Conservation (phyloP, 148 eudicot genomes). For the Tetragonia tetragonoides region DNA sequence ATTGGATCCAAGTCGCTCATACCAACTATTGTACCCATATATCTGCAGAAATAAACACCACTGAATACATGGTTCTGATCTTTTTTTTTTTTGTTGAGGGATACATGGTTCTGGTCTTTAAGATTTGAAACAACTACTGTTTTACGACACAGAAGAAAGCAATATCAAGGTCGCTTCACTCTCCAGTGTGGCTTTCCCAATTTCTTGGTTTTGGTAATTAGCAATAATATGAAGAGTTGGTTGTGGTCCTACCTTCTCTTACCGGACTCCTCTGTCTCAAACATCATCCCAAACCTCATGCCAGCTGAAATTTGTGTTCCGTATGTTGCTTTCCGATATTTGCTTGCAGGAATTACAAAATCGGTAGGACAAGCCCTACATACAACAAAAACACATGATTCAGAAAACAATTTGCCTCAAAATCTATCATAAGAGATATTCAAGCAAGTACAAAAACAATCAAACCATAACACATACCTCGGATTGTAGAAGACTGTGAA, state of each 20-base stretch:
- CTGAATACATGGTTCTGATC: not conserved
- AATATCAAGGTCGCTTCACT: not conserved
- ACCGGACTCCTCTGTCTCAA: constrained; percentile 93
- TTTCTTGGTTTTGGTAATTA: not conserved
- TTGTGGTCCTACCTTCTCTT: constrained; percentile 62
- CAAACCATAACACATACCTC: constrained; percentile 38
- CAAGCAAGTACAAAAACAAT: not conserved
- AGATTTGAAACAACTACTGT: no score
- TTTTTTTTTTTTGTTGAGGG: no score
- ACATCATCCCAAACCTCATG: constrained; percentile 99
- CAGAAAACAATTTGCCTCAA: not conserved
- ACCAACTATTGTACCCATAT: constrained; percentile 83
- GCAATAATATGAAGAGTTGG: not conserved
- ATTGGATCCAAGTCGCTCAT: constrained; percentile 79
- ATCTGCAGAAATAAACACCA: constrained; percentile 38
- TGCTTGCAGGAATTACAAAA: constrained; percentile 78
- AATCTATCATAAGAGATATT: not conserved
- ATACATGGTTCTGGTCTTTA: not conserved
- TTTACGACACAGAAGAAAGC: not conserved
- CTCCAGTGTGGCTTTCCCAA: not conserved
- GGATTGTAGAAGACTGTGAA: constrained; percentile 92
- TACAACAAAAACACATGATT: constrained; percentile 9
- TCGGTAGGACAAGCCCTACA: constrained; percentile 96
- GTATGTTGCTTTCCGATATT: constrained; percentile 69
- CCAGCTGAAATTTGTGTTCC: constrained; percentile 83